Conservation (phyloP, 2,329 filamentous ascomycete genomes). For the Colletotrichum chlorophyti region DNA sequence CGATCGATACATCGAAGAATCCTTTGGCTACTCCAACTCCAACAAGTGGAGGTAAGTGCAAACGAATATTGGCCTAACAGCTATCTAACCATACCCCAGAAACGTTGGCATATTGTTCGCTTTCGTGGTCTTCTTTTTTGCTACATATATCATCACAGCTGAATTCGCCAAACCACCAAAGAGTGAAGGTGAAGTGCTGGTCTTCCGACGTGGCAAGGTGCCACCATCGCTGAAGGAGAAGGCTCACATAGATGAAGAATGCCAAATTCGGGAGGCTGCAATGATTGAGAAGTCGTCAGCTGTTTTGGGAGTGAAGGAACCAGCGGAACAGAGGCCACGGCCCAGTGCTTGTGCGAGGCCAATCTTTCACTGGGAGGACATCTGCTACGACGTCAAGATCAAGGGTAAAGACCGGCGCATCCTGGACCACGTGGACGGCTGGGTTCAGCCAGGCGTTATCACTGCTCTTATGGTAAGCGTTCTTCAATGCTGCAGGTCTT, state of each 20-base stretch:
- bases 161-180: constrained; percentile 71
- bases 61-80: fast-evolving
- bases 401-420: constrained; percentile 70
- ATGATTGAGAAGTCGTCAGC: not conserved
- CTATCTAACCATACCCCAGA: constrained; percentile 38
- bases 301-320: not conserved
- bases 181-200: constrained; percentile 78
- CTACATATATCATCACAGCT: constrained; percentile 66
- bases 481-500: not conserved
- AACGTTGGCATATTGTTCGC: constrained; percentile 74
- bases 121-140: constrained; percentile 66
- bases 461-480: constrained; percentile 72
- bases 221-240: constrained; percentile 49
- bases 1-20: constrained; percentile 48
- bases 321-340: not conserved
- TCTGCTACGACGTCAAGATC: constrained; percentile 69
- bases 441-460: constrained; percentile 77
- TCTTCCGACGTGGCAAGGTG: constrained; percentile 57
- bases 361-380: constrained; percentile 73
- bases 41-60: constrained; percentile 51
- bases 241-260: constrained; percentile 10
- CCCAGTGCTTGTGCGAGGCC: constrained; percentile 25
- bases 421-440: constrained; percentile 76
- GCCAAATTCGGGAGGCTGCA: not conserved
- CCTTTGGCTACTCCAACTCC: constrained; percentile 49